A percentile compares a stretch with the other conserved stretches of the same genome.
These are phyloP conservation scores for Peronosclerospora sorghi DNA, from an alignment of 352 stramenopile genomes.

Conservation along the genomic window DNA sequence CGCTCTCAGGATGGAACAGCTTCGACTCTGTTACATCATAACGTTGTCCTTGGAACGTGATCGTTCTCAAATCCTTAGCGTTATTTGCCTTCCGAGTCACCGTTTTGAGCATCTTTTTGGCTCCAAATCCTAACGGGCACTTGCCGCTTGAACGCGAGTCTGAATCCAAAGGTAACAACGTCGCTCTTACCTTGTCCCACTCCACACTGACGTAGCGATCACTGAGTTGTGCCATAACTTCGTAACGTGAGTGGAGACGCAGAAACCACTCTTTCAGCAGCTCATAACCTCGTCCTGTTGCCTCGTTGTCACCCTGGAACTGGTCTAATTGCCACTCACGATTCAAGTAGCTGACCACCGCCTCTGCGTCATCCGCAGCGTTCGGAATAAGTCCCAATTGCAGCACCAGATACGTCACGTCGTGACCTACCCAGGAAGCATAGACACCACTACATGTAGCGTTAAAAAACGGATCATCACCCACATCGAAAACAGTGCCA, in stretches of 20 bases:
- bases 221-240: conserved; percentile 31
- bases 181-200: conserved; percentile 32
- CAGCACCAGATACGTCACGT: conserved; percentile 41
- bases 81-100: conserved; percentile 13
- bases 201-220: conserved; percentile 30
- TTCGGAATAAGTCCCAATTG: conserved; percentile 22
- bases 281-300: conserved; percentile 12
- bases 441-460: conserved; percentile 22
- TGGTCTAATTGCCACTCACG: conserved; percentile 19
- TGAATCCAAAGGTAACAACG: conserved; percentile 22
- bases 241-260: conserved; percentile 39
- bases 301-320: conserved; percentile 13
- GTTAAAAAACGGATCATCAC: conserved; percentile 41
- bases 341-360: conserved; percentile 29
- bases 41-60: conserved; percentile 37
- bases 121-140: conserved; percentile 51
- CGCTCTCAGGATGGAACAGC: conserved; percentile 30
- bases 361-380: conserved; percentile 16
- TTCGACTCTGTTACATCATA: conserved; percentile 46
- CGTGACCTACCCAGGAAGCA: conserved; percentile 35
- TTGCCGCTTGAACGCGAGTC: conserved; percentile 18
- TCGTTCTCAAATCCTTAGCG: conserved; percentile 20
- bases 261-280: conserved; percentile 44
- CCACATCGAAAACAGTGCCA: conserved; percentile 41
- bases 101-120: conserved; percentile 16